Base-by-base conservation (phyloP, 164 flowering plant genomes). In the Stephania cephalantha region DNA sequence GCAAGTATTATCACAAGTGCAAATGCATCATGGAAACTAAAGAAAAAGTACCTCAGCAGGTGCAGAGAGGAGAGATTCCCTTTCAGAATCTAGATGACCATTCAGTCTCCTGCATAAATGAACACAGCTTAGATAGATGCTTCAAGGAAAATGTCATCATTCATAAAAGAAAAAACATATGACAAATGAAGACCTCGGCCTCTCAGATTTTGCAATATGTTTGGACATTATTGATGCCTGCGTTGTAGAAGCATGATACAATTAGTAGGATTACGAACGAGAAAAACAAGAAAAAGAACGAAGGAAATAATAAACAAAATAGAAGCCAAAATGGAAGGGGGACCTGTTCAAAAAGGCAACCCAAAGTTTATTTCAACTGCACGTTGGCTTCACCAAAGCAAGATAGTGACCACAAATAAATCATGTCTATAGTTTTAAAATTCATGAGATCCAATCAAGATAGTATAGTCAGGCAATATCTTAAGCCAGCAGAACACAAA, bases 181-280 rank as follows among this genome's bases (percentile, higher is more conserved):
- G 69, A 42, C 52, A 22, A 53, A 52, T 22, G 13, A 25, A 42
- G 84, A 92, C 94, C 97, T 90, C 78, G 89, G 90, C 82, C 85
- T 86, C 78, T 92, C 93, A 42, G 93, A 82, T 77, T 89, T 90
- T 2, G 88, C 77, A 30, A 90, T 81, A 79, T 88, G 94, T 76
- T 89, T 90, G 63, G 97, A 87, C 97, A 91, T 92, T 66, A 92
- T 87, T 2, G 95, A 89, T 70, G 91, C 95, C 97, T 92, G 93
- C 85, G 88, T 78, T 30, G 42, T 68, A 75, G 63, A 73, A 29
- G 73, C 8, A 73, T 35, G 4, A 35, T 3, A 69, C 35, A 6
- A 66, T 15, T 44, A 61, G 53, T 46, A 69, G 25, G 45, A 5
- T 20, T 55, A 52, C 20, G 13, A 29, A 11, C 10, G 8, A 17